These are phyloP conservation scores for Aspergillus affinis DNA, from an alignment of 495 filamentous ascomycete genomes.

Conservation along the genomic window DNA sequence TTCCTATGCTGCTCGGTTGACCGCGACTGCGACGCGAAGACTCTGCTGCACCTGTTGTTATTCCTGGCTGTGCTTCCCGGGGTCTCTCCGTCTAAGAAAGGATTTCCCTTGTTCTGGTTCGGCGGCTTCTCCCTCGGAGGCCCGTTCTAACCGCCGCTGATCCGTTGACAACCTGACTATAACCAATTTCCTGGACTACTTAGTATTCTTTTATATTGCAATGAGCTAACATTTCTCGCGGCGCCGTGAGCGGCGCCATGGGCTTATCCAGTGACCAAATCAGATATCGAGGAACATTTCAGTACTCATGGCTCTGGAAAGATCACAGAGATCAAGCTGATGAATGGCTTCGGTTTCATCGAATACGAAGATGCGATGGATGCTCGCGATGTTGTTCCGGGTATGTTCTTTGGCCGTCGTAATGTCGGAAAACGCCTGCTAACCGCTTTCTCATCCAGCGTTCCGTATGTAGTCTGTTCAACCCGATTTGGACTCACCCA, in stretches of 20 bases:
- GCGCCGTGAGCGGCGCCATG: slow-evolving; percentile 25
- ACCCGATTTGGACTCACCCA: background rate
- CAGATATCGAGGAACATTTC: slow-evolving; percentile 95
- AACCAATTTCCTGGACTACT: slow-evolving; percentile 21
- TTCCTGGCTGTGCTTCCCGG: background rate
- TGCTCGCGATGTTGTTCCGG: slow-evolving; percentile 94
- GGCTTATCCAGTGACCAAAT: slow-evolving; percentile 74
- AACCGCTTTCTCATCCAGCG: slow-evolving; percentile 34
- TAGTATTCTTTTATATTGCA: slow-evolving; percentile 11
- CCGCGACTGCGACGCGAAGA: slow-evolving; percentile 6
- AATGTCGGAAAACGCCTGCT: slow-evolving; percentile 14
- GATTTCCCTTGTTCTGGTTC: slow-evolving; percentile 12
- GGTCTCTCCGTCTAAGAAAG: slow-evolving; percentile 6
- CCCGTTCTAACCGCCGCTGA: slow-evolving; percentile 16
- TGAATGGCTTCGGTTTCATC: slow-evolving; percentile 99
- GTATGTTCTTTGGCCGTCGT: slow-evolving; percentile 51
- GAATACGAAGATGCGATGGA: slow-evolving; percentile 98
- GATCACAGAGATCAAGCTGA: slow-evolving; percentile 98
- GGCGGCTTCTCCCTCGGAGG: slow-evolving; percentile 4
- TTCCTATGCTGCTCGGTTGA: slow-evolving; percentile 15
- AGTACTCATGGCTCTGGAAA: slow-evolving; percentile 91
- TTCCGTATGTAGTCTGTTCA: slow-evolving; percentile 48
- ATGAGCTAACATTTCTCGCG: slow-evolving; percentile 30
- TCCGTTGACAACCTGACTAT: slow-evolving; percentile 18
- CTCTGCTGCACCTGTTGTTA: slow-evolving; percentile 5